Evolutionary conservation across 2,329 filamentous ascomycete species (phyloP), one percentile per base, ranked within the genome.

Genomic region (Talaromyces funiculosus): DNA sequence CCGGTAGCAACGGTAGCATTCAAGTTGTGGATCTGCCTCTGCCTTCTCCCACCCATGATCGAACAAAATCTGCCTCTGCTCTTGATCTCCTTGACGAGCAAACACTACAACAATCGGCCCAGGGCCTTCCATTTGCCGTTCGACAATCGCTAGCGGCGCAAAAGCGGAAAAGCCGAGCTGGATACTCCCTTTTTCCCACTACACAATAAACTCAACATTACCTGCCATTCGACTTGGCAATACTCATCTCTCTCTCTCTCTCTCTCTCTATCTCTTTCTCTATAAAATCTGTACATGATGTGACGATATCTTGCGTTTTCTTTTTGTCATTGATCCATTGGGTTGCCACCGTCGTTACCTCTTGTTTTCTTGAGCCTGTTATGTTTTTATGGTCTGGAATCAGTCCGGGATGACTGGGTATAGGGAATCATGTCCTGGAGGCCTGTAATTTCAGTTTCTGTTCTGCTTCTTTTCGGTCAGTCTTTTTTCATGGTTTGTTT

Each of bases 161-260:
- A 60, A 69, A 68, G 35, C 66, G 67, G 63, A 77, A 74, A 66
- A 68, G 65, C 60, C 70, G 77, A 43, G 69, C 75, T n/a, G 78
- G 77, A 37, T 79, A 79, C 65, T 79, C 77, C 42, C 71, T 77
- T 47, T 77, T 77, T 63, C 75, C 75, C 9, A 67, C 68, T 38
- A 62, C 65, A 29, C 49, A 47, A 47, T 55, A 55, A 24, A 43
- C 1, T 40, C 54, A 56, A 7, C 43, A 16, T 29, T n/a, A 33
- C 31, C 8, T 22, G 12, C 40, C 40, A 42, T 42, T 22, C 22
- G 40, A 42, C 7, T 33, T 51, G 47, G 47, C 47, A 51, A 33
- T 35, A 35, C 14, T 29, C 47, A 31, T 33, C 47, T 33, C 22
- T 49, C 18, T 51, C 10, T 51, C 29, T 26, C 24, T 40, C n/a